Evolutionary conservation across 2,329 filamentous ascomycete genomes (phyloP).

Genomic region (Ilyonectria robusta): DNA sequence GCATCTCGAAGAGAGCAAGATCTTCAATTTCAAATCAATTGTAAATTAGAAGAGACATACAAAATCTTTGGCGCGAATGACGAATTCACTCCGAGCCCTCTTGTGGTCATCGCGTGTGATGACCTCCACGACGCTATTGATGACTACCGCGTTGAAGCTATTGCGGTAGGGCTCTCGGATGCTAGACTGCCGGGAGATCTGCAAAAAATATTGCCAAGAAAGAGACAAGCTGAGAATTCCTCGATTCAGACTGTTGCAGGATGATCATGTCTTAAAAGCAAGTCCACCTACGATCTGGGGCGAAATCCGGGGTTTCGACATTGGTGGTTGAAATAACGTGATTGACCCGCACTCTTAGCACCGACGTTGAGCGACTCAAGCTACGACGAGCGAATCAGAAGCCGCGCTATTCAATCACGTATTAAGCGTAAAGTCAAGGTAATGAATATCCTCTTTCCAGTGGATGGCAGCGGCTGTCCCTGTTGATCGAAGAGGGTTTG

Average conservation of each 20-base stretch:
- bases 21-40: constrained; percentile 27
- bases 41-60: constrained; percentile 17
- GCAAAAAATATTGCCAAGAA: constrained; percentile 35
- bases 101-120: constrained; percentile 21
- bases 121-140: constrained; percentile 1
- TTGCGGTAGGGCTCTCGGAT: constrained; percentile 9
- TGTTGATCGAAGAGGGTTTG: constrained; percentile 21
- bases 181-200: constrained; percentile 28
- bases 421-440: constrained; percentile 38
- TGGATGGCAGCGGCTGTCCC: constrained; percentile 17
- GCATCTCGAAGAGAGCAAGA: constrained; percentile 31
- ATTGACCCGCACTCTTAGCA: constrained; percentile 38
- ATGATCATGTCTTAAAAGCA: constrained; percentile 14
- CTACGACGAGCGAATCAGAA: constrained; percentile 28
- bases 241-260: not conserved
- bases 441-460: constrained; percentile 30
- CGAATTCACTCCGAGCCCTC: constrained; percentile 22
- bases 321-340: constrained; percentile 37
- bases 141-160: constrained; percentile 17
- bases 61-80: constrained; percentile 22
- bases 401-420: constrained; percentile 27
- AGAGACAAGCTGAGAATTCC: constrained; percentile 18
- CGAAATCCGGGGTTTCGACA: constrained; percentile 43
- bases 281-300: not conserved
- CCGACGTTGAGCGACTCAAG: constrained; percentile 29